Percentiles rank a stretch among this genome's conserved stretches.
Conservation (phyloP, 1,284 basidiomycete genomes). For the Tremellales sp. region DNA sequence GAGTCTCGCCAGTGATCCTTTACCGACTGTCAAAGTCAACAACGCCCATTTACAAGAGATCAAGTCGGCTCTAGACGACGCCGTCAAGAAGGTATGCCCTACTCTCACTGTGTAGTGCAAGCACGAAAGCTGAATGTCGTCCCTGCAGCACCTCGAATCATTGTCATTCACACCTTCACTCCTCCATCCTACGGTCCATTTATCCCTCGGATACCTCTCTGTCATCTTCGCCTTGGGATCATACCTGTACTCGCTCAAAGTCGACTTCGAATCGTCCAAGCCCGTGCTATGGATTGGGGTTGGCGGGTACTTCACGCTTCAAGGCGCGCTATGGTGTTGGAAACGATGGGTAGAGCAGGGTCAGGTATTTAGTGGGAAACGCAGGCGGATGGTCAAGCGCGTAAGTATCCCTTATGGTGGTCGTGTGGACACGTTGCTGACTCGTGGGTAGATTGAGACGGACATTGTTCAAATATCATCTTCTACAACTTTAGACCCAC, state of each 20-base stretch:
- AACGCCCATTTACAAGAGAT: slow-evolving; percentile 73
- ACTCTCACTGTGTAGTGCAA: too few relatives aligned
- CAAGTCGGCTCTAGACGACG: slow-evolving; percentile 86
- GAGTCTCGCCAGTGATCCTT: slow-evolving; percentile 27
- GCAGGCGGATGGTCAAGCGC: slow-evolving; percentile 45
- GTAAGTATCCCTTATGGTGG: slow-evolving; percentile 24
- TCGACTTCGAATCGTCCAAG: slow-evolving; percentile 82
- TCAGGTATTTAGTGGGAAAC: slow-evolving; percentile 44
- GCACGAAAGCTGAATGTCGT: too few relatives aligned
- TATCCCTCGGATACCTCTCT: slow-evolving; percentile 75
- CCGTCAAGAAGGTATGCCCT: slow-evolving; percentile 67
- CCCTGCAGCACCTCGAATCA: slow-evolving; percentile 64
- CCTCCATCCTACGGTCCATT: slow-evolving; percentile 76
- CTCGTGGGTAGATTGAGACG: slow-evolving; percentile 46
- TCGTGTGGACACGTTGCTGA: not conserved
- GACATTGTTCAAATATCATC: slow-evolving; percentile 40
- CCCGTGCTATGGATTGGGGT: slow-evolving; percentile 71
- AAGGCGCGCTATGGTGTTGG: slow-evolving; percentile 40
- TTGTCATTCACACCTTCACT: slow-evolving; percentile 80
- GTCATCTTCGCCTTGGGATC: slow-evolving; percentile 73
- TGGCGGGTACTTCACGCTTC: slow-evolving; percentile 47
- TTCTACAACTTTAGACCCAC: slow-evolving; percentile 31
- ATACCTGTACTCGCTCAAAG: slow-evolving; percentile 75
- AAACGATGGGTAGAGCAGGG: slow-evolving; percentile 45
- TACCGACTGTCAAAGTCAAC: slow-evolving; percentile 67